Evolutionary conservation across 257 asterid species (phyloP), one percentile per base, ranked within the genome.

Genomic region (Craterostigma plantagineum): DNA sequence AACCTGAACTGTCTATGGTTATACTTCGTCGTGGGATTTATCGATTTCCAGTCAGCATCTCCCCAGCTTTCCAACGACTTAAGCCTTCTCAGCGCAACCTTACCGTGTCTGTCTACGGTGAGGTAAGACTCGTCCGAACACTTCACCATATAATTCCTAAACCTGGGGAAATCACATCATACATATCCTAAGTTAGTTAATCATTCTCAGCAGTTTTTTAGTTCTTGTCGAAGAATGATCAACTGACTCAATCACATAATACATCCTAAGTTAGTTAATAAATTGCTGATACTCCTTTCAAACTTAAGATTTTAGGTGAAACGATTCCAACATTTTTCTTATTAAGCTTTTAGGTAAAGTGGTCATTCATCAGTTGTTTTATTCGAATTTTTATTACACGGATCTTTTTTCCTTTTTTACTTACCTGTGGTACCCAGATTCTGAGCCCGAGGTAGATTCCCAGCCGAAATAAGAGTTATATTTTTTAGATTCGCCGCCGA

Each of bases 381-480:
- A n/a, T n/a, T n/a, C n/a, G n/a, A n/a, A n/a, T n/a, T n/a, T n/a
- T n/a, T n/a, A n/a, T n/a, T n/a, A 23, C 30, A 23, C 30, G 33
- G 35, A 14, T 8, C 36, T 0, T 33, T 30, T 15, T 41, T 2
- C 16, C 14, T n/a, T n/a, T n/a, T n/a, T n/a, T 7, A 14, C n/a
- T 64, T 68, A 74, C 92, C 86, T 71, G 49, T 79, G 82, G 52
- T 66, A 71, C 48, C 82, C 77, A 1, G 81, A 69, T 53, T 74
- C 73, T 36, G 81, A 71, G 27, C 81, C 86, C 0, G 92, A 74
- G 18, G 81, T 64, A n/a, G 82, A 75, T 48, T 75, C 73, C 92
- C 82, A 75, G 56, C 86, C 82, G 27, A 64, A 75, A 49, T 75
- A 75, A 18, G 76, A 53, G 46, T 64, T 66, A 23, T 57, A 41